Evolutionary conservation across 1,284 basidiomycete genomes (phyloP), one percentile per base, ranked within the genome.

Genomic region (Marasmius sp.): DNA sequence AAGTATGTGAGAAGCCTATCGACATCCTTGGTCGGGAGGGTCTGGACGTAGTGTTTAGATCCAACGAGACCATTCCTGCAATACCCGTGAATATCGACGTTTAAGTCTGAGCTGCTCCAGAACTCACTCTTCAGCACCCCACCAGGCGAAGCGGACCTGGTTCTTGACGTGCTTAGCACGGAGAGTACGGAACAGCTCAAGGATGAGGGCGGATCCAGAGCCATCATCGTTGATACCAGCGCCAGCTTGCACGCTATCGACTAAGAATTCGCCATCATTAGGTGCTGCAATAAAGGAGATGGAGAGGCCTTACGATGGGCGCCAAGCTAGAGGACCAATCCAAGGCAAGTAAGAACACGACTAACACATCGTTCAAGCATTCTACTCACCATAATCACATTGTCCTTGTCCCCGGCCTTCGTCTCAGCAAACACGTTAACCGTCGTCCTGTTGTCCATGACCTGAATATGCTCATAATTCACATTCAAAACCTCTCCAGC

Each of bases 191-290:
- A 45, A 69, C 66, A 45, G 70, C 68, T 71, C 70, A 7, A 71
- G 69, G 50, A 70, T 60, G 27, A 61, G 58, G 22, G 53, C 67
- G 7, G 68, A 65, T 1, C 71, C 71, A 16, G 70, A 71, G 6
- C 70, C 69, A 58, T 72, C 66, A 51, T 71, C 71, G 62, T 72
- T 71, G 57, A 71, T 69, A 18, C 71, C 69, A n/a, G 71, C 67
- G 20, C 71, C 69, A 56, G 70, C 71, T 57, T 66, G 62, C 7
- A 72, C 71, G n/a, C 67, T 68, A 61, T 72, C 71, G 33, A 59
- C 55, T 57, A 57, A 57, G 36, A 37, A 7, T 18, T 3, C 20
- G 9, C 12, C 16, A 49, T 48, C 41, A 55, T 47, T 7, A 47
- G 38, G 12, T 8, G 11, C 18, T 27, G 7, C 18, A 22, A 12